Base-by-base conservation (phyloP, 83 land plant species). In the Picea engelmannii region DNA sequence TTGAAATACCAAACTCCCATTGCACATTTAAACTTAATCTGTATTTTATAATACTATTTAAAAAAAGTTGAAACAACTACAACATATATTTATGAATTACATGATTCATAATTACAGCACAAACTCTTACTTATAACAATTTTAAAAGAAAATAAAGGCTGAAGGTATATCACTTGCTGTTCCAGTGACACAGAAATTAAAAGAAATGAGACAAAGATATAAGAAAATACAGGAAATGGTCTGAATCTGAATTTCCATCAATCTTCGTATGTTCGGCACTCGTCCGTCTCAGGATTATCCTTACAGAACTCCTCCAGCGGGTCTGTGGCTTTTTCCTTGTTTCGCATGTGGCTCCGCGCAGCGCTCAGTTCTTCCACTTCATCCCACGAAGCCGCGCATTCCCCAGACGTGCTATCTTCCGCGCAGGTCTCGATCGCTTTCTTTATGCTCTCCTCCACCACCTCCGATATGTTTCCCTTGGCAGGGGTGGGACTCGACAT, bases 351-450 rank as follows among this genome's bases (percentile, higher is more conserved):
- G 84, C 92, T 89, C 13, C 81, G 87, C 5, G 92, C 90, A 0
- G 97, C 95, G 84, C 94, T 91, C 62, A 95, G 84, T 88, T 95
- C 97, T 90, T 95, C 97, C 61, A 95, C 97, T 84, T 89, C 92
- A 67, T 95, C 97, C 97, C 97, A 95, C 40, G 95, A 94, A n/a
- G 95, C 97, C 38, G 78, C 95, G 78, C 97, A 95, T 85, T 95
- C 97, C 3, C 92, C 92, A 80, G 92, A 87, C 21, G 13, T 85
- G 2, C 81, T 78, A 82, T 95, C 87, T 3, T 44, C 97, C 6
- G 88, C 82, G 82, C 97, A 95, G 1, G 63, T 38, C 86, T 91
- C 92, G 82, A 81, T 80, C 2, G 97, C 97, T 10, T 75, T 42
- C 90, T 88, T 86, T 35, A 95, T 91, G 90, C 92, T 95, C 81